These are phyloP conservation scores for Macrotyloma uniflorum DNA, from an alignment of 306 rosid species.

Conservation along the genomic window DNA sequence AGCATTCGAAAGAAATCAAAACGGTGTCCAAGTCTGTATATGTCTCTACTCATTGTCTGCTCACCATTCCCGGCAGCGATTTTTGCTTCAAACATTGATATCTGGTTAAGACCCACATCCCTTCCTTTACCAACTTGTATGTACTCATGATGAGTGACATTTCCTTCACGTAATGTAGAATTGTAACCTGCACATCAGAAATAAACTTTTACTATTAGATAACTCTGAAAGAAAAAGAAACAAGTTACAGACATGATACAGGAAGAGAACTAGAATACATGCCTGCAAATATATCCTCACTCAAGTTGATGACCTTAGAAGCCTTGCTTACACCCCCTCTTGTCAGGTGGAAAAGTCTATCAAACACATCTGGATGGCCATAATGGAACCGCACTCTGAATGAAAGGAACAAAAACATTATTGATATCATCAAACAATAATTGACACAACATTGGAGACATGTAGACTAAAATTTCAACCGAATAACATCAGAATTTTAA, in stretches of 20 bases:
- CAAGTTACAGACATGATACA: constrained; percentile 9
- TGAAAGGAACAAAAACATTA: constrained; percentile 39
- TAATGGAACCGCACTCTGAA: constrained; percentile 98
- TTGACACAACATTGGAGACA: constrained; percentile 24
- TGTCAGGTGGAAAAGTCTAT: constrained; percentile 91
- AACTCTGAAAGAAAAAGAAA: constrained; percentile 24
- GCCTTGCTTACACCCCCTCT: constrained; percentile 99
- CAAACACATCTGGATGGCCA: constrained; percentile 98
- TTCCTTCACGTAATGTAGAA: constrained; percentile 92
- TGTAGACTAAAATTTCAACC: constrained; percentile 1
- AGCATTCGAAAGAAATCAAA: constrained; percentile 96
- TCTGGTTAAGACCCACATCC: constrained; percentile 96
- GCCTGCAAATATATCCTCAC: constrained; percentile 99
- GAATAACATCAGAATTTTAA: constrained; percentile 18
- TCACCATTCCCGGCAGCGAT: constrained; percentile 95
- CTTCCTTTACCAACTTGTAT: constrained; percentile 99
- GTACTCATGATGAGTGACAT: constrained; percentile 94
- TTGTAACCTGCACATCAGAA: constrained; percentile 70
- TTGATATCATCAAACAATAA: constrained; percentile 30
- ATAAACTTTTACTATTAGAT: constrained; percentile 9
- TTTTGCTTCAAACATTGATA: constrained; percentile 97
- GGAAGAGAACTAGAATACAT: constrained; percentile 39
- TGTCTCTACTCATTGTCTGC: constrained; percentile 94
- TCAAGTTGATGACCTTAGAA: constrained; percentile 87
- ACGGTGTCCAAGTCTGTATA: constrained; percentile 93